A percentile compares a stretch with the other conserved stretches of the same genome.
These are phyloP conservation scores for Quercus lobata DNA, from an alignment of 331 rosid genomes.

Conservation along the genomic window DNA sequence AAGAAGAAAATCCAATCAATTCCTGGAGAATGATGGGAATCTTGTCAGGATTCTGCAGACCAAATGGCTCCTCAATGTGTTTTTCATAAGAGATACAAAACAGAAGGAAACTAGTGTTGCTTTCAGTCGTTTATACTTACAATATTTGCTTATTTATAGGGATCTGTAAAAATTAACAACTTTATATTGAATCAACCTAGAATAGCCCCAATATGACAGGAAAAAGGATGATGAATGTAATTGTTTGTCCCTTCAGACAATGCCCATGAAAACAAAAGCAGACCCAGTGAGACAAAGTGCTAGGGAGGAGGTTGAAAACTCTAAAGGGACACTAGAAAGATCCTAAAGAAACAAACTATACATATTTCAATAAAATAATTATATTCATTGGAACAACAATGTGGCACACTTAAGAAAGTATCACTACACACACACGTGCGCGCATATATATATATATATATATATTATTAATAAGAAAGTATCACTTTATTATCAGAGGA, in stretches of 20 bases:
- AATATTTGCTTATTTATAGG: not conserved
- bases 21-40: too few species aligned
- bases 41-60: too few species aligned
- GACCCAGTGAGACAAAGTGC: not conserved
- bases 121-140: not conserved
- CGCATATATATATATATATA: rapidly evolving
- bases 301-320: not conserved
- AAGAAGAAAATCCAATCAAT: too few species aligned
- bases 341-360: not conserved
- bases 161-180: not conserved
- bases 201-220: not conserved
- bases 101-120: not conserved
- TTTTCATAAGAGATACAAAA: not conserved
- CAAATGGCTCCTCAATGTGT: too few species aligned
- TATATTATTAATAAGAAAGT: not conserved
- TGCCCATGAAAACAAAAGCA: not conserved
- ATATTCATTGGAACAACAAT: not conserved
- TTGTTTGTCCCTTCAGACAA: not conserved
- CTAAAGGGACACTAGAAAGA: not conserved
- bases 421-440: too few species aligned
- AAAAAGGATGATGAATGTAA: not conserved
- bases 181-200: not conserved
- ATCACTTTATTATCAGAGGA: not conserved
- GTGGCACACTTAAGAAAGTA: not conserved
- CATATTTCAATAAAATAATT: too few species aligned